Conservation (phyloP, 331 rosid genomes). For the Malus hybrid region DNA sequence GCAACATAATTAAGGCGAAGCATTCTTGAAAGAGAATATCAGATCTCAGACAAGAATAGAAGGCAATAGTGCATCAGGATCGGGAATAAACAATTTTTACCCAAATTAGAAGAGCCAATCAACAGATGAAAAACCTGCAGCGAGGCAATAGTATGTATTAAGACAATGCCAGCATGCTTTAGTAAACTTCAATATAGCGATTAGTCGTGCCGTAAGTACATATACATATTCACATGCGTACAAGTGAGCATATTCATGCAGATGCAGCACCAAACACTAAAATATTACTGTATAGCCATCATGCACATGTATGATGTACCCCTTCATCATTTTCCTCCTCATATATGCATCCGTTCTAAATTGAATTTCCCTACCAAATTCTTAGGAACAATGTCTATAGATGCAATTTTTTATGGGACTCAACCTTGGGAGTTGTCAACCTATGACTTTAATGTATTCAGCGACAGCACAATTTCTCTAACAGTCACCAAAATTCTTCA, state of each 20-base stretch:
- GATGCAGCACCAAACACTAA: too few species aligned
- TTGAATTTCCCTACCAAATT: neutral
- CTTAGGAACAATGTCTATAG: neutral
- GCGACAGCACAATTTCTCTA: neutral
- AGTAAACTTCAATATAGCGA: neutral
- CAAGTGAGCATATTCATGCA: too few species aligned
- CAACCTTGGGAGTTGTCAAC: neutral
- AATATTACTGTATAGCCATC: neutral
- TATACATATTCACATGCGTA: too few species aligned
- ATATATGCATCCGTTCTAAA: constrained; percentile 11
- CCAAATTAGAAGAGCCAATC: constrained; percentile 83
- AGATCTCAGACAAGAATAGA: neutral
- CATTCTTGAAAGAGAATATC: neutral
- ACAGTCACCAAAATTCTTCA: neutral
- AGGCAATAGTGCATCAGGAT: neutral
- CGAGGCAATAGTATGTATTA: constrained; percentile 22
- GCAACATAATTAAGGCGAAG: neutral
- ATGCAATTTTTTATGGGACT: neutral
- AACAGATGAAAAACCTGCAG: constrained; percentile 89
- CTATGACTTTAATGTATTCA: neutral
- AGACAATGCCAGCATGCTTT: constrained; percentile 14
- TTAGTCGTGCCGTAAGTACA: neutral
- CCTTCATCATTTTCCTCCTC: neutral
- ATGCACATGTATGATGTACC: constrained; percentile 5
- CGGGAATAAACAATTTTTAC: constrained; percentile 39